These are phyloP conservation scores for Rhododendron williamsianum DNA, from an alignment of 148 eudicot genomes.

Conservation along the genomic window DNA sequence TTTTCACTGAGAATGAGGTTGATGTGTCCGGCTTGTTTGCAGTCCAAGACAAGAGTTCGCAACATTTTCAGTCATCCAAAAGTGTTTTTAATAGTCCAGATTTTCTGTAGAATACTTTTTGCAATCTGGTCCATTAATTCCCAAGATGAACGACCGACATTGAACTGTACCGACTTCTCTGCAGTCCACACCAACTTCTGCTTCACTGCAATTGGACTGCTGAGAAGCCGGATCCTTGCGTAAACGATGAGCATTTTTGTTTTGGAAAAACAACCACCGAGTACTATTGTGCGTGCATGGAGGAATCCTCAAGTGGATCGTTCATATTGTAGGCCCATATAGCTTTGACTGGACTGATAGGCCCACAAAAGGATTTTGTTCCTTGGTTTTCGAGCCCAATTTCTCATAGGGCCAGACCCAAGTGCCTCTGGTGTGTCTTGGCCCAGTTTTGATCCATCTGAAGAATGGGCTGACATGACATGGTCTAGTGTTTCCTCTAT, in stretches of 20 bases:
- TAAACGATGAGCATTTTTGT: neutral
- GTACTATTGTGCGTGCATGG: neutral
- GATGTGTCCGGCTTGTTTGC: neutral
- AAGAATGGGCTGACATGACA: neutral
- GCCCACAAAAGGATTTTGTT: neutral
- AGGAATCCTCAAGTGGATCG: too few species aligned
- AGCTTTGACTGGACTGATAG: neutral
- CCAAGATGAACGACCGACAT: too few species aligned
- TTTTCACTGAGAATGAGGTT: neutral
- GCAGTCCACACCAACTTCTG: too few species aligned
- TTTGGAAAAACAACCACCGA: neutral
- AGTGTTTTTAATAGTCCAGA: too few species aligned
- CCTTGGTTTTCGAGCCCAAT: neutral
- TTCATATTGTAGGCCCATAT: too few species aligned
- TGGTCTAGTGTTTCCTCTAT: too few species aligned
- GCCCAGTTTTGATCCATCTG: neutral
- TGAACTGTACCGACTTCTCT: neutral
- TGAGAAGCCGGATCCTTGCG: neutral
- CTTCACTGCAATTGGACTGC: neutral
- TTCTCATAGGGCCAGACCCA: neutral
- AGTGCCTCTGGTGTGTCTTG: neutral
- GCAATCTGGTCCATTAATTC: neutral
- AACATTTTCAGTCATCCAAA: too few species aligned
- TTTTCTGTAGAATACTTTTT: too few species aligned
- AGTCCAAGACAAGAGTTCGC: too few species aligned